Conservation (phyloP, 768 basidiomycete species). For the Melanogaster broomeanus region DNA sequence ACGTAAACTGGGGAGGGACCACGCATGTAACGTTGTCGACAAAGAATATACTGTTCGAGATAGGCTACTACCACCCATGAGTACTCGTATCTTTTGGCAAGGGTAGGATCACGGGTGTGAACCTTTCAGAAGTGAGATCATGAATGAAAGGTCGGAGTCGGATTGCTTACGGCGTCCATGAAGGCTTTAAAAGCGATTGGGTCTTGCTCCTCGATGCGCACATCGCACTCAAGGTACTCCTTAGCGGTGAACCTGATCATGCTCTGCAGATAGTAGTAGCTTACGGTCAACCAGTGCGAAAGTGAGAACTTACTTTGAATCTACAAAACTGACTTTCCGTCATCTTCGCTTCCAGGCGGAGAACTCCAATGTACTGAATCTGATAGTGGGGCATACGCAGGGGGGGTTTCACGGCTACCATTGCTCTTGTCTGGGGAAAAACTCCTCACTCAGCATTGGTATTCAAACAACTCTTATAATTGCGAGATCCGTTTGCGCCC, state of each 20-base stretch:
- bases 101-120: not conserved
- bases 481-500: constrained; percentile 2
- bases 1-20: too few species aligned
- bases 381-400: constrained; percentile 11
- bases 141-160: not conserved
- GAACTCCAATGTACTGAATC: not conserved
- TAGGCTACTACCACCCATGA: constrained; percentile 17
- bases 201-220: constrained; percentile 13
- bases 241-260: not conserved
- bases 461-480: constrained; percentile 4
- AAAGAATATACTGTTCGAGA: constrained; percentile 7
- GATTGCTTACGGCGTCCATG: constrained; percentile 12
- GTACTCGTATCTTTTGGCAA: constrained; percentile 14
- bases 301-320: constrained; percentile 10
- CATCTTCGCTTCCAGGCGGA: not conserved
- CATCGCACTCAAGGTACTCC: constrained; percentile 1
- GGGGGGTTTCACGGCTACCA: not conserved
- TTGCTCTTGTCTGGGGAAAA: not conserved
- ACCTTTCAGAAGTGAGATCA: not conserved
- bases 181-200: constrained; percentile 6
- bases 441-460: not conserved
- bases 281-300: not conserved
- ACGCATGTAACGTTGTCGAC: not conserved
- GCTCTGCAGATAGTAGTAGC: not conserved
- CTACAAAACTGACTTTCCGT: not conserved